Percentiles rank a stretch among this genome's conserved stretches.
phyloP scores from a whole-genome alignment of 2,329 filamentous ascomycete species.

The Verticillium zaregamsianum region DNA sequence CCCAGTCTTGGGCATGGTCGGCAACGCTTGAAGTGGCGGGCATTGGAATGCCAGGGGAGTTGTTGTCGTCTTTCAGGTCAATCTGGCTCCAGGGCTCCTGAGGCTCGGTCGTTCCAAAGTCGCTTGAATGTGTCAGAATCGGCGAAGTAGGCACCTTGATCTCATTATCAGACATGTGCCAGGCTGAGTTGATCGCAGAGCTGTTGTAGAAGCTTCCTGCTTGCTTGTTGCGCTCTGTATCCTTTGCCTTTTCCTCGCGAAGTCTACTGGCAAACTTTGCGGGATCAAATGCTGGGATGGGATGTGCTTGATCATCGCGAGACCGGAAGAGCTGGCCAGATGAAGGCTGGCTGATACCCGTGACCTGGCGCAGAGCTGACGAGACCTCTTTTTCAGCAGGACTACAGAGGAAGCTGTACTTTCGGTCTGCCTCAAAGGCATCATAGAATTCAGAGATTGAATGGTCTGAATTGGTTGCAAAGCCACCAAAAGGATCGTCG shows the following conservation, averaged over 20 bases:
- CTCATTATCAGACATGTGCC: slow-evolving; percentile 5
- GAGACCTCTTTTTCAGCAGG: slow-evolving; percentile 12
- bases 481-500: not conserved
- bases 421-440: not conserved
- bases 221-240: not conserved
- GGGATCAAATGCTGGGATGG: not conserved
- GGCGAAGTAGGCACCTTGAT: slow-evolving; percentile 3
- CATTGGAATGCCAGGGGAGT: not conserved
- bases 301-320: not conserved
- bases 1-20: slow-evolving; percentile 8
- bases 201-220: slow-evolving; percentile 8
- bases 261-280: not conserved
- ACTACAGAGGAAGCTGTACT: slow-evolving; percentile 6
- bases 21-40: not conserved
- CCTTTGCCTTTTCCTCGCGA: not conserved
- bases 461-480: not conserved
- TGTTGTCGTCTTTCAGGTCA: not conserved
- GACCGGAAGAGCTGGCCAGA: slow-evolving; percentile 7
- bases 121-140: not conserved
- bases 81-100: not conserved
- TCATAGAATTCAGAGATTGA: not conserved
- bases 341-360: slow-evolving; percentile 8
- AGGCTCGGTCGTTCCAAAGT: not conserved
- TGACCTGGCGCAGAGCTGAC: slow-evolving; percentile 8
- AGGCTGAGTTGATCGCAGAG: slow-evolving; percentile 9